Evolutionary conservation across 108 stramenopile genomes (phyloP).

Genomic region (Cafeteria roenbergensis): DNA sequence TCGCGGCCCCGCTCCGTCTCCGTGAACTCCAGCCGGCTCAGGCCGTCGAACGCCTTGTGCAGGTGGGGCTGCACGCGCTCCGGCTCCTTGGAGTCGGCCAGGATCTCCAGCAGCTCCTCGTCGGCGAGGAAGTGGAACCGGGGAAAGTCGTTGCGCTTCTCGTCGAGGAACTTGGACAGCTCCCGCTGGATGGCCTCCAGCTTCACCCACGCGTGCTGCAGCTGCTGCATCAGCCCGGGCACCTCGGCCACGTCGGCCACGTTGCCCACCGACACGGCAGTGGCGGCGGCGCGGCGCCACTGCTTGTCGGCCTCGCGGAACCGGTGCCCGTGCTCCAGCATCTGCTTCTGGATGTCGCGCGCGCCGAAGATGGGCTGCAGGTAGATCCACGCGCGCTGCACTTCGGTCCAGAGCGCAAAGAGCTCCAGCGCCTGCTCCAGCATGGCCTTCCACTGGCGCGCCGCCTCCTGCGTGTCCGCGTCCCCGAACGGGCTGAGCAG

Average conservation of each 20-base stretch:
- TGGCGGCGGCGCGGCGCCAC: slow-evolving; percentile 35
- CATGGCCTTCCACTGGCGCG: slow-evolving; percentile 33
- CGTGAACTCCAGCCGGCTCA: slow-evolving; percentile 30
- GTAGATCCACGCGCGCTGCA: slow-evolving; percentile 52
- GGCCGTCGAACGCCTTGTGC: slow-evolving; percentile 55
- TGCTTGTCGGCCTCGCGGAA: slow-evolving; percentile 47
- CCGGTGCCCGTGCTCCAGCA: slow-evolving; percentile 42
- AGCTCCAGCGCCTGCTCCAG: slow-evolving; percentile 38
- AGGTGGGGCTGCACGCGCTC: slow-evolving; percentile 54
- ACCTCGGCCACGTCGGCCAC: slow-evolving; percentile 7
- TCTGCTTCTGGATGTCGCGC: slow-evolving; percentile 52
- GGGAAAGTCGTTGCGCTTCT: slow-evolving; percentile 54
- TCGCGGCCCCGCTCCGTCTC: slow-evolving; percentile 1
- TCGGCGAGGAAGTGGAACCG: slow-evolving; percentile 56
- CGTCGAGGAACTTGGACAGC: slow-evolving; percentile 49
- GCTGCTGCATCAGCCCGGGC: slow-evolving; percentile 33
- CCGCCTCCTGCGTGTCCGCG: slow-evolving; percentile 33
- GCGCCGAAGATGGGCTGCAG: slow-evolving; percentile 54
- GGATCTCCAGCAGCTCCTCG: slow-evolving; percentile 52
- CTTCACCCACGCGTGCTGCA: slow-evolving; percentile 30
- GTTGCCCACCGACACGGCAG: too few species aligned
- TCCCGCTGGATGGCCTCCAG: slow-evolving; percentile 52
- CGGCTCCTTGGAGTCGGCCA: slow-evolving; percentile 55
- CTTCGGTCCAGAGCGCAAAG: slow-evolving; percentile 39
- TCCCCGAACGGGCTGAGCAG: slow-evolving; percentile 43